Base-by-base conservation (phyloP, 345 rosid species). In the Gossypium sturtianum region DNA sequence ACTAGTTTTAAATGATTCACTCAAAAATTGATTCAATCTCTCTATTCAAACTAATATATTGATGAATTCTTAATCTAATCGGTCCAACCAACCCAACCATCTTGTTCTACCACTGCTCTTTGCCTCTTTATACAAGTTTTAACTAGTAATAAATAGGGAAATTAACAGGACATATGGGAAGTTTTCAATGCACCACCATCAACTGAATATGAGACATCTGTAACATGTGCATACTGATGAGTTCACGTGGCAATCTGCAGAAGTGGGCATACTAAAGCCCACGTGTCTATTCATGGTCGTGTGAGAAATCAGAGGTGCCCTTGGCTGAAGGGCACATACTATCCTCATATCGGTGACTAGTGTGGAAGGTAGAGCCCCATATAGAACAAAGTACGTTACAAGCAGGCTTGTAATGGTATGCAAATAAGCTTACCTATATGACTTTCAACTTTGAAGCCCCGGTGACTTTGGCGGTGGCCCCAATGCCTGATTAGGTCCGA, bases 381-480 rank as follows among this genome's bases (percentile, higher is more conserved):
- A 25, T 3, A 16, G 58, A 49, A 25, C 23, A 68, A 49, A 49
- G 9, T 17, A 27, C 16, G 15, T 49, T 8, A 51, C 10, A 29
- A 17, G 47, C 25, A 17, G 59, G 41, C 60, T 8, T 17, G 38
- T 23, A 59, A 12, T 12, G 16, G 34, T 23, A 58, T 49, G 43
- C 72, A 63, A 54, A 0, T 8, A 16, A 51, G 22, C 27, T 64
- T 52, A 19, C 15, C 19, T 17, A 3, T 16, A 48, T 64, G 22
- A 16, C 3, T 49, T 27, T 9, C 23, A 41, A 63, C 19, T 73
- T 61, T 78, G 77, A 74, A 77, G 74, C 61, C 64, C 66, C n/a
- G 57, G 74, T 53, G 29, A 13, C 43, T 48, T 73, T 25, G 79
- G 59, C 59, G 73, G 74, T 76, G 80, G 76, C 78, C 80, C 82